Evolutionary conservation across 2,329 filamentous ascomycete species (phyloP), one percentile per base, ranked within the genome.

Genomic region (Rutstroemia sp.): DNA sequence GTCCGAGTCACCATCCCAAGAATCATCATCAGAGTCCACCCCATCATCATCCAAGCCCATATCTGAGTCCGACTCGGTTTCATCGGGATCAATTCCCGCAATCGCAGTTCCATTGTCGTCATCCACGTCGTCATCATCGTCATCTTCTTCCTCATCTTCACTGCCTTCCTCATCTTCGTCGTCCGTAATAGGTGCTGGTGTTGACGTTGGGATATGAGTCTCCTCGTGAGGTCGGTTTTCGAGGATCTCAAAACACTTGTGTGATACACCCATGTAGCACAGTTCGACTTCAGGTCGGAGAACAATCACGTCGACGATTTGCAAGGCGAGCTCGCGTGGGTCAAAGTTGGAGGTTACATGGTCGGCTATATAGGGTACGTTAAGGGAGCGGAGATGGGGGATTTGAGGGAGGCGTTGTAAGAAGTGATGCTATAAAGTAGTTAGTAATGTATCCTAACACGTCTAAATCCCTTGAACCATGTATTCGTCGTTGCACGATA

Each of bases 231-330:
- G 73, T 48, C 77, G 74, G 51, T 77, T 78, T 69, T 94, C 89
- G 7, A 91, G 72, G 34, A 94, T 87, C 69, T 94, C 89, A 66
- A 88, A 94, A 70, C 89, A 94, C 70, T 91, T 92, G 42, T 75
- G 76, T n/a, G 78, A 78, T 54, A 94, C 81, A 17, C 86, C 89
- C 63, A 92, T 79, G 66, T 92, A 92, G 69, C 84, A 89, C 14
- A 94, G 76, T 65, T 86, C 83, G 25, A 92, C 80, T 63, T 92
- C 87, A 0, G 87, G 86, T 4, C 87, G 80, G 16, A 94, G 75
- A 12, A 86, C 84, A 54, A 92, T 83, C 47, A 92, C 88, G 68
- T 92, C 87, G 34, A 91, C 78, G 48, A 92, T 80, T 67, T 92
- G 87, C 60, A 89, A 74, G 0, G 87, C 88, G 30, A 91, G 76